phyloP scores from a whole-genome alignment of 2,329 filamentous ascomycete species.

The Ceratocystis papillata region DNA sequence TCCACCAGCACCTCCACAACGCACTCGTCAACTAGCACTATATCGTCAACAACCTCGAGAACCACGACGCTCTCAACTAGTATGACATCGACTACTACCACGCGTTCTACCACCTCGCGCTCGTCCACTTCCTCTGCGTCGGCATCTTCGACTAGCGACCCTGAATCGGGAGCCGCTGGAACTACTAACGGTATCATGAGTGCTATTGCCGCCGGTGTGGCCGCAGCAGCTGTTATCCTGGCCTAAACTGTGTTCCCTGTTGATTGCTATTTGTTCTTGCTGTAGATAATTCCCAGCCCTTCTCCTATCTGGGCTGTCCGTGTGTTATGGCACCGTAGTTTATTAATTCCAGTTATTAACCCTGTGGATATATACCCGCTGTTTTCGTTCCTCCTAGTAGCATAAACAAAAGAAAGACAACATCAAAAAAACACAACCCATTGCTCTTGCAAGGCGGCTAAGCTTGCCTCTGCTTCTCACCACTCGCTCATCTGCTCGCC shows the following conservation, averaged over 20 bases:
- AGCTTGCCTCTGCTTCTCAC: neutral
- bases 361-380: conserved; percentile 9
- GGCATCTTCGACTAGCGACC: conserved; percentile 6
- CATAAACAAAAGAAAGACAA: neutral
- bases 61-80: conserved; percentile 11
- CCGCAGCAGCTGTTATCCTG: conserved; percentile 3
- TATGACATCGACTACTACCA: conserved; percentile 7
- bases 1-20: neutral
- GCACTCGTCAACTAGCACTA: neutral
- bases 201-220: conserved; percentile 5
- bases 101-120: neutral
- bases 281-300: neutral
- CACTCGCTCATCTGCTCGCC: conserved; percentile 24
- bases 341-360: conserved; percentile 11
- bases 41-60: neutral
- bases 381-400: neutral
- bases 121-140: conserved; percentile 1
- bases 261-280: neutral
- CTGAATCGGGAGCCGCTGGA: neutral
- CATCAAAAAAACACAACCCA: neutral
- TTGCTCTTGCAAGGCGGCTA: neutral
- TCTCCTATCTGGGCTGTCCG: neutral
- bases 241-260: neutral
- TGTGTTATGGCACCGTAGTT: conserved; percentile 1
- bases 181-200: neutral